phyloP scores from a whole-genome alignment of 768 basidiomycete species.

The Cystofilobasidium capitatum region DNA sequence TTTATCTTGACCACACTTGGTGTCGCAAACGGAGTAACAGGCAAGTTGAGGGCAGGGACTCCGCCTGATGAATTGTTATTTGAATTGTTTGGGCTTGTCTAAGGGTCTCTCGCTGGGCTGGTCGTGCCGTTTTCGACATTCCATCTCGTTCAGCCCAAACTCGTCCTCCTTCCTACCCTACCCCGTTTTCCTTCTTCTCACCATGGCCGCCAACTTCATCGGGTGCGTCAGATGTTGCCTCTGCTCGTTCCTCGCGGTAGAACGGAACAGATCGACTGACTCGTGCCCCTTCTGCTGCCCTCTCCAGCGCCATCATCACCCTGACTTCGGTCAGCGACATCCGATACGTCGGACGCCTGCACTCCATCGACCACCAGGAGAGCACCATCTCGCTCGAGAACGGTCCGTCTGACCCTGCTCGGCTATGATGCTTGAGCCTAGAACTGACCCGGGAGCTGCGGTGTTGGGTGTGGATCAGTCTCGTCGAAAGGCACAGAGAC shows the following conservation, averaged over 20 bases:
- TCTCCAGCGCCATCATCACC: conserved; percentile 48
- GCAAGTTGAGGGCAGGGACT: no score
- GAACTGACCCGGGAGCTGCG: neutral
- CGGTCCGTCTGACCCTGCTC: conserved; percentile 46
- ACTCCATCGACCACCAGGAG: conserved; percentile 72
- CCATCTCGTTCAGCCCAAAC: neutral
- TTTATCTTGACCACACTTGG: no score
- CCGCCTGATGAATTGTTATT: no score
- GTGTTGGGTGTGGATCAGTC: conserved; percentile 43
- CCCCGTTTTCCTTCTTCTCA: neutral
- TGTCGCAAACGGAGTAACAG: no score
- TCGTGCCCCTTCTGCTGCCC: neutral
- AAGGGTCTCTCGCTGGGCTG: no score
- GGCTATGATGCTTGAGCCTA: neutral
- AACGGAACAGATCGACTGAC: no score
- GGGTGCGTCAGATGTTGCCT: neutral
- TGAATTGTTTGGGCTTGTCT: no score
- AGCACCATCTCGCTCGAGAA: conserved; percentile 82
- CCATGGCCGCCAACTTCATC: conserved; percentile 24
- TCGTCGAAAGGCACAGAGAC: conserved; percentile 83
- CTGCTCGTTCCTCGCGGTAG: neutral
- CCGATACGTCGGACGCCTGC: conserved; percentile 76
- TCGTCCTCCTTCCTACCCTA: neutral
- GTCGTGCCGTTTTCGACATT: no score
- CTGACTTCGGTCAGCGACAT: conserved; percentile 86